Percentiles rank a stretch among this genome's conserved stretches.
Conservation (phyloP, 805 yeast genomes). For the Saturnispora zaruensis region DNA sequence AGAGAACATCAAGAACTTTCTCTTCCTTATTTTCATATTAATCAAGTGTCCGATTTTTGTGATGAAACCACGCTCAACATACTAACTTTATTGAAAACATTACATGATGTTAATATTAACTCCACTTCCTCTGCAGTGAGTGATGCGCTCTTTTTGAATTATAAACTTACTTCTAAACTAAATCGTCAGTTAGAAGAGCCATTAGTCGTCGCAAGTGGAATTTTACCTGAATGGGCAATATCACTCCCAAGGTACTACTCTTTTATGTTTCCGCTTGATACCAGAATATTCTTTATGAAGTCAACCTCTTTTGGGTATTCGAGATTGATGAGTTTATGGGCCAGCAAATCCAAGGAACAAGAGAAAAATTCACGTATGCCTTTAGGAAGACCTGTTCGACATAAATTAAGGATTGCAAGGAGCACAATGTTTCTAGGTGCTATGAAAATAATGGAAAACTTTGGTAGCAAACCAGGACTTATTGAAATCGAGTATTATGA, state of each 20-base stretch:
- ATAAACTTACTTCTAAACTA: slow-evolving; percentile 78
- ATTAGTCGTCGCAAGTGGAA: slow-evolving; percentile 74
- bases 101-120: slow-evolving; percentile 34
- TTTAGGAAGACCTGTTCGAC: slow-evolving; percentile 69
- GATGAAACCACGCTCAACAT: slow-evolving; percentile 32
- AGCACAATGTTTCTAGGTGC: slow-evolving; percentile 66
- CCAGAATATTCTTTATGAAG: slow-evolving; percentile 68
- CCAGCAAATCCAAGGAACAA: slow-evolving; percentile 34
- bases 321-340: slow-evolving; percentile 72
- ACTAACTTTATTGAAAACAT: slow-evolving; percentile 39
- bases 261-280: slow-evolving; percentile 76
- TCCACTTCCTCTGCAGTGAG: slow-evolving; percentile 4
- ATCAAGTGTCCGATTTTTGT: slow-evolving; percentile 24
- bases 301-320: slow-evolving; percentile 90
- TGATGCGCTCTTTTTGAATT: slow-evolving; percentile 46
- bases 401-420: slow-evolving; percentile 72
- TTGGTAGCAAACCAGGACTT: slow-evolving; percentile 72
- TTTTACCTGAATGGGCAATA: slow-evolving; percentile 79
- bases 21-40: slow-evolving; percentile 22
- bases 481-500: slow-evolving; percentile 81
- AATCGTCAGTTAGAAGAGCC: slow-evolving; percentile 87
- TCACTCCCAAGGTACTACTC: slow-evolving; percentile 66
- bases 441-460: slow-evolving; percentile 61
- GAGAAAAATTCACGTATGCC: slow-evolving; percentile 19
- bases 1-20: slow-evolving; percentile 25